Percentiles rank a stretch among this genome's conserved stretches.
Conservation (phyloP, 1,284 basidiomycete genomes). For the Austroboletus novae-zelandiae region DNA sequence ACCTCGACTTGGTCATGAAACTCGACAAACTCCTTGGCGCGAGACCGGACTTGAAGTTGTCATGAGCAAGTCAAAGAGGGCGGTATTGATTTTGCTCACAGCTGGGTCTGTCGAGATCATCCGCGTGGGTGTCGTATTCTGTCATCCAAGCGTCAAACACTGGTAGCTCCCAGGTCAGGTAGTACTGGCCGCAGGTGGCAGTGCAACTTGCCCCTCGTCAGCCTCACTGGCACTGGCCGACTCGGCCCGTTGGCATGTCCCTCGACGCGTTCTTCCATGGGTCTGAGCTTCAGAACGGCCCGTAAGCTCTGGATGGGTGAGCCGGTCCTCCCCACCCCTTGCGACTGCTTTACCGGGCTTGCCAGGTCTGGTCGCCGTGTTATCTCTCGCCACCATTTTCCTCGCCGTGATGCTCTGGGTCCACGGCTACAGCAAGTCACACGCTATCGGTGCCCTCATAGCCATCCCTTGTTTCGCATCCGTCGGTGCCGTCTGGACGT, state of each 20-base stretch:
- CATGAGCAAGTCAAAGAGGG: not conserved
- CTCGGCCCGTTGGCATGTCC: not conserved
- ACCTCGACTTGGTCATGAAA: conserved; percentile 81
- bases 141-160: not conserved
- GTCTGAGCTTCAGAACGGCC: conserved; percentile 30
- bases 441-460: conserved; percentile 31
- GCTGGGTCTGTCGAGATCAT: conserved; percentile 1
- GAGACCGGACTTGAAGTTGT: conserved; percentile 37
- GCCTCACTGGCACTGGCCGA: conserved; percentile 6
- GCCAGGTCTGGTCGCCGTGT: conserved; percentile 27
- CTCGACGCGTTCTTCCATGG: conserved; percentile 13
- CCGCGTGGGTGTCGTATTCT: conserved; percentile 8
- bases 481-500: conserved; percentile 31
- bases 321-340: not conserved
- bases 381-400: conserved; percentile 26
- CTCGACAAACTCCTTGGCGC: conserved; percentile 75
- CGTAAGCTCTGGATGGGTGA: conserved; percentile 34
- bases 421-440: conserved; percentile 28
- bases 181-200: conserved; percentile 10
- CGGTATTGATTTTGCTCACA: conserved; percentile 14
- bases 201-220: conserved; percentile 16
- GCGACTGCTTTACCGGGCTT: not conserved
- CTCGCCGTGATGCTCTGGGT: conserved; percentile 32
- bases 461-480: conserved; percentile 29
- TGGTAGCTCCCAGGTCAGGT: no score